A percentile compares a stretch with the other conserved stretches of the same genome.
These are phyloP conservation scores for Verticillium nonalfalfae DNA, from an alignment of 2,329 filamentous ascomycete species.

Conservation along the genomic window DNA sequence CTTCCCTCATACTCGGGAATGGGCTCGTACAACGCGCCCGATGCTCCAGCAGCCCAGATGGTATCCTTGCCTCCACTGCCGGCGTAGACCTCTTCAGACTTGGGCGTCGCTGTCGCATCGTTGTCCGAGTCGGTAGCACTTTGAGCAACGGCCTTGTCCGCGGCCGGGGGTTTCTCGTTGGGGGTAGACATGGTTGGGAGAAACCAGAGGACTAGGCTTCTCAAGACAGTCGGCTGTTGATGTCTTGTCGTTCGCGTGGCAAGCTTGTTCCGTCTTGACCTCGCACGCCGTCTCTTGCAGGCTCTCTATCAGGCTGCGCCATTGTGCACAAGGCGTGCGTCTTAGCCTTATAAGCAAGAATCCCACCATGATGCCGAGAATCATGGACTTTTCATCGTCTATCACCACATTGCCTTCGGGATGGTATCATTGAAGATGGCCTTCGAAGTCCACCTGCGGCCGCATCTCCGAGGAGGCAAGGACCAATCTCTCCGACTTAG, in stretches of 20 bases:
- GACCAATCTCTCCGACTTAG: background rate
- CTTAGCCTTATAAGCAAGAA: background rate
- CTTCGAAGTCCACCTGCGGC: background rate
- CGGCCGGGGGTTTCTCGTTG: background rate
- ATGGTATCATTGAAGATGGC: background rate
- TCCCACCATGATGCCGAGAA: background rate
- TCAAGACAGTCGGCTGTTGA: background rate
- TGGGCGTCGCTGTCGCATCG: background rate
- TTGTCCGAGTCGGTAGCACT: background rate
- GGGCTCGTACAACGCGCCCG: slow-evolving; percentile 33
- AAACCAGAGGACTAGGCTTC: background rate
- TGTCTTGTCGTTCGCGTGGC: background rate
- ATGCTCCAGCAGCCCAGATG: slow-evolving; percentile 5
- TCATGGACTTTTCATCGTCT: background rate
- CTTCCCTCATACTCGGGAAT: slow-evolving; percentile 51
- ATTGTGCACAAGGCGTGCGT: background rate
- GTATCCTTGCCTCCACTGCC: background rate
- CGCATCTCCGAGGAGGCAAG: background rate
- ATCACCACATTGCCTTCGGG: background rate
- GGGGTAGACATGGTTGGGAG: background rate
- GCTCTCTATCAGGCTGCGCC: background rate
- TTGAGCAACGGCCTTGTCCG: background rate
- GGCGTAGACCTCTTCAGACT: background rate
- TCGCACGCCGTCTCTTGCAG: background rate
- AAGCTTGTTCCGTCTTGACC: background rate